Conservation (phyloP, 371 early-diverging fungal species). For the Apophysomyces elegans region DNA sequence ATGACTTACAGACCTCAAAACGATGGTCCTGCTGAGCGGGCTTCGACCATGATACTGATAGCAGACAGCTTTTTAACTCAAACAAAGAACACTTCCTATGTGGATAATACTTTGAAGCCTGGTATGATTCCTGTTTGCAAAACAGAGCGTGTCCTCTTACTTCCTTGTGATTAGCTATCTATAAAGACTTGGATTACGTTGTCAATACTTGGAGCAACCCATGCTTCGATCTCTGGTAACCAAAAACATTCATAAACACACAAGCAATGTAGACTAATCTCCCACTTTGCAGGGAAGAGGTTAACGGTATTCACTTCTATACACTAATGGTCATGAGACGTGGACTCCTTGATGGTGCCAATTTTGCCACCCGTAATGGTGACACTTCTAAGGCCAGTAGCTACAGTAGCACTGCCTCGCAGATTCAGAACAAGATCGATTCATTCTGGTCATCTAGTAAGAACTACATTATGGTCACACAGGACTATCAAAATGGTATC, state of each 20-base stretch:
- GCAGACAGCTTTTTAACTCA: conserved; percentile 31
- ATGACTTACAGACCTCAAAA: conserved; percentile 66
- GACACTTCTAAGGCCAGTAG: conserved; percentile 7
- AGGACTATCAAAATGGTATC: conserved; percentile 34
- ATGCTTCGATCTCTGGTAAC: conserved; percentile 58
- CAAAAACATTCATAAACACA: conserved; percentile 5
- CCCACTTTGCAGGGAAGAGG: conserved; percentile 64
- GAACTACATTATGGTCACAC: conserved; percentile 44
- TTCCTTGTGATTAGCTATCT: conserved; percentile 20
- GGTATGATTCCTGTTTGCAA: neutral
- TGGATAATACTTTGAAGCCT: conserved; percentile 18
- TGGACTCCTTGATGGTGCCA: conserved; percentile 41
- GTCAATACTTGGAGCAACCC: conserved; percentile 42
- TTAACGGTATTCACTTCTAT: conserved; percentile 65
- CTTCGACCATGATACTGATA: conserved; percentile 53
- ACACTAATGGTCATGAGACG: conserved; percentile 68
- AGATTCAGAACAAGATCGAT: conserved; percentile 38
- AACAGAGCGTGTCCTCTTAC: neutral
- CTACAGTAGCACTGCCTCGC: conserved; percentile 16
- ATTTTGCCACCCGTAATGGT: conserved; percentile 18
- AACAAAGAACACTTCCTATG: conserved; percentile 20
- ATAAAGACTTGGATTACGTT: conserved; percentile 67
- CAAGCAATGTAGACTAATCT: neutral
- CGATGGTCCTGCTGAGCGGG: conserved; percentile 85
- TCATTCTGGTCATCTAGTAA: conserved; percentile 49